Conservation (phyloP, 2,329 filamentous ascomycete species). For the Diaporthe nobilis region DNA sequence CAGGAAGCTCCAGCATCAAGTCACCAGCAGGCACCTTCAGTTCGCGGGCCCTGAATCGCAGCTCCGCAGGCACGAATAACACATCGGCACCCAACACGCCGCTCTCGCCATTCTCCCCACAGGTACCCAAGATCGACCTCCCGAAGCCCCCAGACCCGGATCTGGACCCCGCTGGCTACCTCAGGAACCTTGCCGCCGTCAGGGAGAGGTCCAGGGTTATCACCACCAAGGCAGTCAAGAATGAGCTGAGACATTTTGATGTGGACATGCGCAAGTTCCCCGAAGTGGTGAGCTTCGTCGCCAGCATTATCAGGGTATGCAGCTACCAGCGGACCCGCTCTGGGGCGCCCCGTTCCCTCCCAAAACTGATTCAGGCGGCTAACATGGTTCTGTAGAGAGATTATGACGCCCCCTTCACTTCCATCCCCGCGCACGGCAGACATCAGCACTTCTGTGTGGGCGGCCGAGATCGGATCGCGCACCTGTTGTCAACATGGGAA, state of each 20-base stretch:
- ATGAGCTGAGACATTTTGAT: conserved; percentile 87
- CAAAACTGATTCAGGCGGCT: conserved; percentile 1
- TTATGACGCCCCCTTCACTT: conserved; percentile 67
- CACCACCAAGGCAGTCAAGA: conserved; percentile 81
- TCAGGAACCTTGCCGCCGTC: conserved; percentile 90
- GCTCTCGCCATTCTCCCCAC: conserved; percentile 66
- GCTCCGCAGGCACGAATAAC: conserved; percentile 63
- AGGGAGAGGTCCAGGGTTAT: conserved; percentile 83
- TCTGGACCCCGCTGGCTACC: conserved; percentile 89
- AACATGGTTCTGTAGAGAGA: conserved; percentile 58
- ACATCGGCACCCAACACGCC: conserved; percentile 59
- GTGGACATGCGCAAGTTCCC: conserved; percentile 88
- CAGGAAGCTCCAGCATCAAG: conserved; percentile 64
- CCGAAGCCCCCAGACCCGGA: conserved; percentile 89
- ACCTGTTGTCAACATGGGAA: conserved; percentile 77
- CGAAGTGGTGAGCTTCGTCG: conserved; percentile 87
- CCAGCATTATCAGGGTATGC: conserved; percentile 93
- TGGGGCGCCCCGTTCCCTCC: neutral
- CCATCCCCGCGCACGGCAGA: conserved; percentile 87
- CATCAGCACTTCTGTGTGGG: conserved; percentile 91
- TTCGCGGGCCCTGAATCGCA: conserved; percentile 61
- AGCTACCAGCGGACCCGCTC: neutral
- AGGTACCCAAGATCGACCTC: conserved; percentile 83
- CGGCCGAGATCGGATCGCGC: conserved; percentile 79
- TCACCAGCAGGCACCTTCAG: conserved; percentile 53